Evolutionary conservation across 2,329 filamentous ascomycete genomes (phyloP), one percentile per base, ranked within the genome.

Genomic region (Trichoderma lentiforme): DNA sequence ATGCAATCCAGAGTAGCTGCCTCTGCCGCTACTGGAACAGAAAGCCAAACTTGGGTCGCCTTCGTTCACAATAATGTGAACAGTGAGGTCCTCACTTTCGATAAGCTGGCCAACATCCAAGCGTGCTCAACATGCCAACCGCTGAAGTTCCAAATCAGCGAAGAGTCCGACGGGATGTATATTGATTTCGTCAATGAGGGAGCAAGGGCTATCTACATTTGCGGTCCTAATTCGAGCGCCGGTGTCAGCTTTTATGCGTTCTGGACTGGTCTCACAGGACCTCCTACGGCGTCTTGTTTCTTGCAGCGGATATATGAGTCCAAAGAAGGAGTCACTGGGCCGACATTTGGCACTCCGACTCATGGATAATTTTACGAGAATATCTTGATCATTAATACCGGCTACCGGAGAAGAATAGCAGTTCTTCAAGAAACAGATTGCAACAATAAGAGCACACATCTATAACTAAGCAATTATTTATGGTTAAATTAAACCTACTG

Each of bases 221-320:
- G 61, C 36, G 26, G 61, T n/a, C 15, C 57, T 60, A 60, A 34
- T n/a, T 2, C 36, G 9, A 21, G 61, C 36, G 61, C 61, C 30
- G 24, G 61, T 47, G 8, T 21, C 5, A 28, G 7, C 61, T 64
- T 51, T 21, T 64, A 64, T 47, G 61, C 61, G 11, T 64, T 64
- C 24, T 64, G 61, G 61, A 64, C 36, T 9, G 11, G 26, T 47
- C 24, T 64, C 24, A 64, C 61, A 51, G 61, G 61, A 21, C 8
- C 36, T 32, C 61, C 61, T 12, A 47, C 36, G 7, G 4, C 61
- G 11, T 47, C 14, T 15, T 64, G 61, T 47, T 64, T 64, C 61
- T 32, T 64, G 36, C 61, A 64, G 61, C 24, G 61, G 26, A 64
- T 64, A 64, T 64, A 64, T 26, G 36, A 64, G 39, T 64, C 61